Base-by-base conservation (phyloP, 352 stramenopile genomes). In the Pythium sp. region DNA sequence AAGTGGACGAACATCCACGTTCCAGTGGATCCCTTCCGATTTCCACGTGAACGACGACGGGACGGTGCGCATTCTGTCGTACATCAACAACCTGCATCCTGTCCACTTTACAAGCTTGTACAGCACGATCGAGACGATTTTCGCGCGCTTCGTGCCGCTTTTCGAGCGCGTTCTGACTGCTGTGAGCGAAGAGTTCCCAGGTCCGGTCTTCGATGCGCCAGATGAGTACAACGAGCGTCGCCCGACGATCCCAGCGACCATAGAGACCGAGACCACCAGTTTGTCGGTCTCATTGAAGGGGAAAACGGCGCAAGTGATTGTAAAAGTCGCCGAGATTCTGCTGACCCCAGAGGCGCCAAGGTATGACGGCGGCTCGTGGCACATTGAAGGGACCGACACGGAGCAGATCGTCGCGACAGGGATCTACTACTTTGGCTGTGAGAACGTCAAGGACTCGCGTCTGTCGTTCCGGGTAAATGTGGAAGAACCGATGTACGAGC, bases 71-170 rank as follows among this genome's bases (percentile, higher is more conserved):
- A 76, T 71, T 9, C 20, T 73, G 34, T 81, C 78, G 24, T 88
- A 85, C 61, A 84, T 88, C 70, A 88, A 85, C 70, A 86, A 84
- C 55, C 57, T 86, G 30, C 78, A 86, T 24, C 80, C 80, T 6
- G 53, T 26, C 3, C 46, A 69, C 8, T 65, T 78, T 38, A 22
- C 11, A 0, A 38, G n/a, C n/a, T 30, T 88, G 20, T 88, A 84
- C 65, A 63, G 62, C 14, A 71, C 68, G 18, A 72, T 84, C 43
- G 69, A 58, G 15, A 12, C 5, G 2, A 73, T 86, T 8, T 81
- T 89, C n/a, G 58, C 43, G 5, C 43, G 36, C 0, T 83, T 85
- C 51, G 63, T 86, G 5, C 74, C 76, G 26, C 56, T 85, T 0
- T 89, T 89, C 56, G 76, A 86, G 18, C 55, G 51, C 4, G 61